phyloP scores from a whole-genome alignment of 495 filamentous ascomycete genomes.

The Beverwykella pulmonaria region DNA sequence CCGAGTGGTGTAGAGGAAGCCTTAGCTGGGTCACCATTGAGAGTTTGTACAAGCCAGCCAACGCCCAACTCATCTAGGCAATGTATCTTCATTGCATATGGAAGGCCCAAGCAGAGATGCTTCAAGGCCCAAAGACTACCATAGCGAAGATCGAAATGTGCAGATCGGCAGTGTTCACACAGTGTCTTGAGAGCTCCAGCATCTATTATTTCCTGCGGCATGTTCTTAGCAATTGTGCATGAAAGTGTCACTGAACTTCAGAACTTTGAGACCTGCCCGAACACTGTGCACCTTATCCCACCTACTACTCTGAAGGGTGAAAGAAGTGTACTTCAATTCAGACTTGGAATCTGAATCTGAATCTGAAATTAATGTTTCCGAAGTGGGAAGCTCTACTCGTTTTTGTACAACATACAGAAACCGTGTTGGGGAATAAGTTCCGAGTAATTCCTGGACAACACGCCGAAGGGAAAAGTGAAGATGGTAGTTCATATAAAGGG shows the following conservation, averaged over 20 bases:
- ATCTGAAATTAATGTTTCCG: neutral
- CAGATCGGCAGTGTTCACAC: slow-evolving; percentile 81
- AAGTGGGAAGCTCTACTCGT: neutral
- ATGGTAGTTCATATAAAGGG: neutral
- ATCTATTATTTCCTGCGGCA: slow-evolving; percentile 66
- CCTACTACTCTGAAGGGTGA: neutral
- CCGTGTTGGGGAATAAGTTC: neutral
- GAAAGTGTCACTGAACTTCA: neutral
- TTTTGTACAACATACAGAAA: neutral
- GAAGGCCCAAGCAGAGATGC: slow-evolving; percentile 71
- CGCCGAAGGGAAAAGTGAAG: neutral
- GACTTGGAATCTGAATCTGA: too few relatives aligned
- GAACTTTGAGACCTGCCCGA: neutral
- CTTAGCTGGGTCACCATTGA: slow-evolving; percentile 32
- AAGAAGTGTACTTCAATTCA: neutral
- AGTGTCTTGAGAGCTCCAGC: slow-evolving; percentile 75
- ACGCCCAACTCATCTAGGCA: slow-evolving; percentile 76
- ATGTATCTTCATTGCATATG: slow-evolving; percentile 69
- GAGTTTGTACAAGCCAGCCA: slow-evolving; percentile 67
- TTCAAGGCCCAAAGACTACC: slow-evolving; percentile 93
- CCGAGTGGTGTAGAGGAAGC: slow-evolving; percentile 43
- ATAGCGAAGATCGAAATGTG: slow-evolving; percentile 69
- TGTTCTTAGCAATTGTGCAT: neutral
- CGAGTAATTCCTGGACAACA: neutral
- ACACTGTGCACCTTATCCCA: neutral